These are phyloP conservation scores for Gossypium gossypioides DNA, from an alignment of 441 rosid species.

Conservation along the genomic window DNA sequence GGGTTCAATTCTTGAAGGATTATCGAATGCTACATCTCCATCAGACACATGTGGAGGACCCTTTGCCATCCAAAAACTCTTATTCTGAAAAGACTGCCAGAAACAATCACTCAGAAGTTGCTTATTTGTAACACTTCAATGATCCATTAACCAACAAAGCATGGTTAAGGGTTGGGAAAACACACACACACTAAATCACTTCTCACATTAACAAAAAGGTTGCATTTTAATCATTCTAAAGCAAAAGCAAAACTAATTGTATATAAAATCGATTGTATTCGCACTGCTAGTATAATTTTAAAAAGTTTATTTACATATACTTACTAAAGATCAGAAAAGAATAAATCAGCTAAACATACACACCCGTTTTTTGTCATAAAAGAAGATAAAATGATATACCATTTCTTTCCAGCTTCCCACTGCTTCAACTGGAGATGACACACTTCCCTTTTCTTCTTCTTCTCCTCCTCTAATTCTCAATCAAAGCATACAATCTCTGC, in stretches of 20 bases:
- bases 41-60: slow-evolving; percentile 32
- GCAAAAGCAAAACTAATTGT: background rate
- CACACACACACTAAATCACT: background rate
- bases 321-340: background rate
- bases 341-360: background rate
- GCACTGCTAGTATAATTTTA: background rate
- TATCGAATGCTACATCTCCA: slow-evolving; percentile 36
- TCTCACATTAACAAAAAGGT: background rate
- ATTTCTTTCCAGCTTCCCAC: slow-evolving; percentile 19
- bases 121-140: background rate
- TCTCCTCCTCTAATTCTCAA: slow-evolving; percentile 11
- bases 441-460: slow-evolving; percentile 2
- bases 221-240: background rate
- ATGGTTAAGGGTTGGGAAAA: background rate
- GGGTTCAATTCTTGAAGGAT: slow-evolving; percentile 32
- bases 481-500: background rate
- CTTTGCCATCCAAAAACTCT: slow-evolving; percentile 48
- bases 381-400: slow-evolving; percentile 16
- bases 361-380: background rate
- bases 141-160: slow-evolving; percentile 2
- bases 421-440: background rate
- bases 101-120: slow-evolving; percentile 11
- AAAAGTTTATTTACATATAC: too few relatives aligned
- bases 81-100: slow-evolving; percentile 43
- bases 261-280: background rate